Evolutionary conservation across 2,329 filamentous ascomycete genomes (phyloP).

Genomic region (Podosphaera aphanis): DNA sequence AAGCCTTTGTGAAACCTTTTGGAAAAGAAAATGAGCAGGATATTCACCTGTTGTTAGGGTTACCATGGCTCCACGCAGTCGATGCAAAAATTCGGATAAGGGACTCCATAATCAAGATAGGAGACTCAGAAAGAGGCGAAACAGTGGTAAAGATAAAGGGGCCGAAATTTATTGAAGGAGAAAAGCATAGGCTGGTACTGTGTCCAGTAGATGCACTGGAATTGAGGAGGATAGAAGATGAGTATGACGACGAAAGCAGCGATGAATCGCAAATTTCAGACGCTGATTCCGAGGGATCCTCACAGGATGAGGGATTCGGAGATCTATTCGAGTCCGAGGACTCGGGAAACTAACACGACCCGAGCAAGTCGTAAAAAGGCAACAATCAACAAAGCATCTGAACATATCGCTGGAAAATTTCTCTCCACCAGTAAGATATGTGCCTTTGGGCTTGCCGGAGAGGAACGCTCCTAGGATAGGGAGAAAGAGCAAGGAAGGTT

Average conservation of each 20-base stretch:
- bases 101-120: too few relatives aligned
- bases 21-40: not conserved
- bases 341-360: not conserved
- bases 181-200: not conserved
- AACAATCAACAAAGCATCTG: too few relatives aligned
- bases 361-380: not conserved
- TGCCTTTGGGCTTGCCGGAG: too few relatives aligned
- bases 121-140: too few relatives aligned
- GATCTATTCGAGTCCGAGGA: not conserved
- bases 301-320: not conserved
- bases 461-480: too few relatives aligned
- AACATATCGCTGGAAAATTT: too few relatives aligned
- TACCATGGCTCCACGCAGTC: constrained; percentile 1
- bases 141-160: not conserved
- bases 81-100: not conserved
- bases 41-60: not conserved
- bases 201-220: not conserved
- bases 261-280: not conserved
- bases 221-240: too few relatives aligned
- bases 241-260: not conserved
- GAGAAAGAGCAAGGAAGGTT: too few relatives aligned
- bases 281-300: not conserved
- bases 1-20: not conserved
- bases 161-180: not conserved
- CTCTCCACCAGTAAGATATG: too few relatives aligned